phyloP scores from a whole-genome alignment of 1,284 basidiomycete species.

The Cutaneotrichosporon sp. region DNA sequence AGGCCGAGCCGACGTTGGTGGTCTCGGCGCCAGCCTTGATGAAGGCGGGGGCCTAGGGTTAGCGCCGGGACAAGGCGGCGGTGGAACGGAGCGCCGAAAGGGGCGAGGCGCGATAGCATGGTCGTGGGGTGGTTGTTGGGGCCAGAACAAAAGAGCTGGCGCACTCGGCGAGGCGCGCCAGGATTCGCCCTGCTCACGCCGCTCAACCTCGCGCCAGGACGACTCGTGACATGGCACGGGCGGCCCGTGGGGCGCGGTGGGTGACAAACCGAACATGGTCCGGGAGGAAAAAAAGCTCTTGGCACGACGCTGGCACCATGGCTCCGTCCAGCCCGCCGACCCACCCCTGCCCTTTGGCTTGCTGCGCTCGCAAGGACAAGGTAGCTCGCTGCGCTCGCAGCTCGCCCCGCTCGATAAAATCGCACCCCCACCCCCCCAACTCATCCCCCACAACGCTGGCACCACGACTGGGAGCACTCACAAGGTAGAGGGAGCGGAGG shows the following conservation, averaged over 20 bases:
- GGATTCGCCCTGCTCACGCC: background rate
- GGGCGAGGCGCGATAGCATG: background rate
- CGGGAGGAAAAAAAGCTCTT: background rate
- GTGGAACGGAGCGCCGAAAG: background rate
- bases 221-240: background rate
- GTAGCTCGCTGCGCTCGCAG: too few species aligned
- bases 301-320: background rate
- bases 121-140: too few species aligned
- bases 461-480: constrained; percentile 57
- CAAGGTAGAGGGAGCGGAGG: constrained; percentile 81
- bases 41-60: constrained; percentile 42
- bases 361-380: too few species aligned
- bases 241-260: background rate
- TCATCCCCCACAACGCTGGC: background rate
- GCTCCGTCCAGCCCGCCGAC: too few species aligned
- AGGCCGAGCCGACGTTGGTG: constrained; percentile 56
- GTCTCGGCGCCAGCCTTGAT: constrained; percentile 61
- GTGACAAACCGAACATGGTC: background rate
- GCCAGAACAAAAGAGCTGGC: too few species aligned
- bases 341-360: too few species aligned
- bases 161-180: background rate
- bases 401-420: too few species aligned
- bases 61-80: background rate
- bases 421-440: too few species aligned
- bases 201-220: background rate